Percentiles rank a stretch among this genome's conserved stretches.
These are phyloP conservation scores for Quercus wislizeni DNA, from an alignment of 306 rosid genomes.

Conservation along the genomic window DNA sequence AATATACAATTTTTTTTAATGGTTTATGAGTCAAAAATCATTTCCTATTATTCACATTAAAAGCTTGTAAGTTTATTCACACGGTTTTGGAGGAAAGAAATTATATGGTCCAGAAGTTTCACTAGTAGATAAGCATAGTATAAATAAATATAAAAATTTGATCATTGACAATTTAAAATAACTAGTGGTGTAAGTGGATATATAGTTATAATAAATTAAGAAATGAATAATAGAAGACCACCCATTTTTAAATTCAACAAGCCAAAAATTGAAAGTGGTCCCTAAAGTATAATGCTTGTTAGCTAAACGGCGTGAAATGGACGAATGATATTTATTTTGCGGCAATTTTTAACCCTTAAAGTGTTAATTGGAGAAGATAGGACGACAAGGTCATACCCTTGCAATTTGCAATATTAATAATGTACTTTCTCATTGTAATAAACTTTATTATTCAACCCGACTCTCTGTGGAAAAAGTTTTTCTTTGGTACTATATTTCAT, in stretches of 20 bases:
- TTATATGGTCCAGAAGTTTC: no score
- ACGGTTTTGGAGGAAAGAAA: no score
- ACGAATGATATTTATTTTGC: background rate
- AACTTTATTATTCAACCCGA: background rate
- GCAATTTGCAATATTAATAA: background rate
- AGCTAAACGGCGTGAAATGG: background rate
- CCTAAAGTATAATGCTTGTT: background rate
- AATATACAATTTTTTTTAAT: no score
- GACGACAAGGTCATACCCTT: background rate
- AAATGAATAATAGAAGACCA: background rate
- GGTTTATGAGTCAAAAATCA: no score
- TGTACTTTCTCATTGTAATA: background rate
- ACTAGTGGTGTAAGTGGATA: background rate
- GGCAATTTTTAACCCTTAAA: background rate
- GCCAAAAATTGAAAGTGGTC: background rate
- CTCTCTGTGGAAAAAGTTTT: background rate
- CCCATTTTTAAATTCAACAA: background rate
- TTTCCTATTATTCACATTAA: no score
- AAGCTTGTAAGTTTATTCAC: no score
- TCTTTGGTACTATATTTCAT: background rate
- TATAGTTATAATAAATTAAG: background rate
- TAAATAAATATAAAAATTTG: background rate
- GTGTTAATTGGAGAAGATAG: background rate
- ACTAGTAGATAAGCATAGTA: no score
- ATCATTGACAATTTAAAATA: background rate